Conservation (phyloP, 2,329 filamentous ascomycete genomes). For the Cytospora mali region DNA sequence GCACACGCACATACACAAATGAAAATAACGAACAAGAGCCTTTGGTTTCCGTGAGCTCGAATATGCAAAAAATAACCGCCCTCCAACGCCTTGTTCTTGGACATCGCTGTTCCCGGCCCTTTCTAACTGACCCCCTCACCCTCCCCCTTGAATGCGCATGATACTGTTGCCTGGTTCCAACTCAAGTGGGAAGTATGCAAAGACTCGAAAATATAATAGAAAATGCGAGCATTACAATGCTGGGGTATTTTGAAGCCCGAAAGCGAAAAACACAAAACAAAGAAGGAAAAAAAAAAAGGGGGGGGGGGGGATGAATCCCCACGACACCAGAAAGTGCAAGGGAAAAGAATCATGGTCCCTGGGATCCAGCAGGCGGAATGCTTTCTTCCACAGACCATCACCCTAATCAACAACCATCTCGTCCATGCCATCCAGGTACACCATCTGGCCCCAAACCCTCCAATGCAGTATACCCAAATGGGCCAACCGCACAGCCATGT, state of each 20-base stretch:
- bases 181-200: constrained; percentile 11
- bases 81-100: neutral
- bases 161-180: constrained; percentile 19
- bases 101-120: neutral
- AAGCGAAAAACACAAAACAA: neutral
- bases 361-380: neutral
- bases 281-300: too few species aligned
- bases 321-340: neutral
- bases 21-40: neutral
- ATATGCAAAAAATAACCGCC: neutral
- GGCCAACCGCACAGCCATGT: constrained; percentile 76
- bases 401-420: constrained; percentile 27
- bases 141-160: constrained; percentile 9
- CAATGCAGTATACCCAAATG: constrained; percentile 87
- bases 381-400: neutral
- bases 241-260: constrained; percentile 17
- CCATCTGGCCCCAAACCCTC: constrained; percentile 80
- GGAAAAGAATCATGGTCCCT: neutral
- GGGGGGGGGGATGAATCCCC: neutral
- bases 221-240: constrained; percentile 22
- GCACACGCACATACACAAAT: neutral
- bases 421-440: constrained; percentile 59
- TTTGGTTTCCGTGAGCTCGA: neutral
- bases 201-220: constrained; percentile 14
- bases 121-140: neutral